These are phyloP conservation scores for Cucumis cinereus DNA, from an alignment of 306 rosid species.

Conservation along the genomic window DNA sequence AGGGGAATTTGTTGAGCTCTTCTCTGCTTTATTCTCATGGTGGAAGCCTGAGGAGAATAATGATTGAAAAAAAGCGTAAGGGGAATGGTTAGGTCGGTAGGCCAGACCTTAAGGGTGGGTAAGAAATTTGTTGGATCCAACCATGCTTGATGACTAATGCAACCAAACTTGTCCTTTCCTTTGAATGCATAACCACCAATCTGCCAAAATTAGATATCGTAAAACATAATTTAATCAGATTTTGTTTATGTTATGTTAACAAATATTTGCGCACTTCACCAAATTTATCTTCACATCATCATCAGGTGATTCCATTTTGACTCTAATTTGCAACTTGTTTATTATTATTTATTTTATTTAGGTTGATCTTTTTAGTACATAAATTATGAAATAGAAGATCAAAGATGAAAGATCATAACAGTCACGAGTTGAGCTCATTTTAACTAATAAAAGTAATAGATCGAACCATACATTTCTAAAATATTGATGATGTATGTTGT, in stretches of 20 bases:
- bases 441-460: too few relatives aligned
- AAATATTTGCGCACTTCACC: too few relatives aligned
- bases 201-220: neutral
- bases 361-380: too few relatives aligned
- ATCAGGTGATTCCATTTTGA: too few relatives aligned
- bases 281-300: too few relatives aligned
- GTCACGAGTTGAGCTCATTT: too few relatives aligned
- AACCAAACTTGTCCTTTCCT: neutral
- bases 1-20: neutral
- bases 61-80: neutral
- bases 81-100: neutral
- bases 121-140: neutral
- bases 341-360: too few relatives aligned
- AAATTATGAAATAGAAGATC: too few relatives aligned
- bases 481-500: too few relatives aligned
- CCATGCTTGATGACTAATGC: neutral
- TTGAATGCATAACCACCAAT: neutral
- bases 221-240: neutral
- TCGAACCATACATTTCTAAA: too few relatives aligned
- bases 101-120: neutral
- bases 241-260: neutral
- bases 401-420: too few relatives aligned
- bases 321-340: too few relatives aligned
- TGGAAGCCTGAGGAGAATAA: neutral
- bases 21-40: neutral